Evolutionary conservation across 192 early-diverging fungal species (phyloP).

Genomic region (Coemansia sp.): DNA sequence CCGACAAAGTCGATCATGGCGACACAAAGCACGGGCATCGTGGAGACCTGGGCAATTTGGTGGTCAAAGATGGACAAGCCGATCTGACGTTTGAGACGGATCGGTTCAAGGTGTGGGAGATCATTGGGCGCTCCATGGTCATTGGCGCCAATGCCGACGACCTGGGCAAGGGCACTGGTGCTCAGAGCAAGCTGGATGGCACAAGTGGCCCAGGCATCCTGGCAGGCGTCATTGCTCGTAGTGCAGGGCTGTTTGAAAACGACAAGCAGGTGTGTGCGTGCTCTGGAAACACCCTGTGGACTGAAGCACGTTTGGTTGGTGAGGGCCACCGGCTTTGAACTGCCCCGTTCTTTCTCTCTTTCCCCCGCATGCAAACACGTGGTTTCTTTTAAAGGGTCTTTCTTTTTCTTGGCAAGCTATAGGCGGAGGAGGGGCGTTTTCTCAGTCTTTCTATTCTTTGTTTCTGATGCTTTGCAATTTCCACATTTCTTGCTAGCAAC

Average conservation of each 20-base stretch:
- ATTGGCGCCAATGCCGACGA: slow-evolving; percentile 59
- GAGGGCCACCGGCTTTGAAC: slow-evolving; percentile 31
- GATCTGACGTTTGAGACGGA: slow-evolving; percentile 71
- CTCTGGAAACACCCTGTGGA: slow-evolving; percentile 83
- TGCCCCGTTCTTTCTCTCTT: background rate
- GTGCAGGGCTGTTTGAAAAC: slow-evolving; percentile 89
- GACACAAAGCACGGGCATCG: slow-evolving; percentile 37
- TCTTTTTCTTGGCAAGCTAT: slow-evolving; percentile 1
- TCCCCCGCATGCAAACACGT: background rate
- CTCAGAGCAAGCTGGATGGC: slow-evolving; percentile 51
- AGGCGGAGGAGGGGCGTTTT: background rate
- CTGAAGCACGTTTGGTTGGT: slow-evolving; percentile 61
- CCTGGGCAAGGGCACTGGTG: slow-evolving; percentile 36
- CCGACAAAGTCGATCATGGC: slow-evolving; percentile 22
- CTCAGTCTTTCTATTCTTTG: background rate
- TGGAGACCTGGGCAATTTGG: slow-evolving; percentile 68
- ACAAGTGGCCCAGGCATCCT: slow-evolving; percentile 62
- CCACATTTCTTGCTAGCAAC: slow-evolving; percentile 9
- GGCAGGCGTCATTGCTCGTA: slow-evolving; percentile 83
- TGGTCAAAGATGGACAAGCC: slow-evolving; percentile 69
- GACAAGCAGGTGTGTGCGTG: slow-evolving; percentile 84
- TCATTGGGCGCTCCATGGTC: slow-evolving; percentile 86
- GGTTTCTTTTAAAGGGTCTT: background rate
- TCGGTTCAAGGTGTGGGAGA: slow-evolving; percentile 80
- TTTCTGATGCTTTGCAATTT: slow-evolving; percentile 13